Evolutionary conservation across 148 eudicot genomes (phyloP).

Genomic region (Drosera capensis): DNA sequence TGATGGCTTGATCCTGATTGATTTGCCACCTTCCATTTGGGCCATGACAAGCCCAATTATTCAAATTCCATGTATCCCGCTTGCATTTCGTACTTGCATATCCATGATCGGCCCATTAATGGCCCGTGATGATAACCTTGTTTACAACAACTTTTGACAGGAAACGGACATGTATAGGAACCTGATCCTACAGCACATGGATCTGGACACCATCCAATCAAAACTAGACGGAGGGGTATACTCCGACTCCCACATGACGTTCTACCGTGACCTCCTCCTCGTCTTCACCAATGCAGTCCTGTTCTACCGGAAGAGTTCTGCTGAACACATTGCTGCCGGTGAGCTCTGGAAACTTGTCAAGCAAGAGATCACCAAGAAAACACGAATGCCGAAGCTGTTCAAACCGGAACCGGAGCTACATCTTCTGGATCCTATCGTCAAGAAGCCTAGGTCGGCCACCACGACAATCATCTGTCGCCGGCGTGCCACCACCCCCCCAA

Average conservation of each 20-base stretch:
- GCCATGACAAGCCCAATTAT: too few species aligned
- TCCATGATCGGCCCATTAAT: too few species aligned
- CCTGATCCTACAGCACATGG: slow-evolving; percentile 34
- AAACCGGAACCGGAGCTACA: slow-evolving; percentile 15
- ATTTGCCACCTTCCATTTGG: too few species aligned
- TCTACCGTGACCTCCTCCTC: slow-evolving; percentile 41
- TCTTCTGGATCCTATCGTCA: slow-evolving; percentile 12
- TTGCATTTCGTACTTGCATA: too few species aligned
- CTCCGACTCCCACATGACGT: slow-evolving; percentile 15
- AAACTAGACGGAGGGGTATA: slow-evolving; percentile 26
- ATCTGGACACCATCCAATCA: slow-evolving; percentile 24
- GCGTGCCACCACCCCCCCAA: slow-evolving; percentile 8
- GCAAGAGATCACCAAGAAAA: slow-evolving; percentile 11
- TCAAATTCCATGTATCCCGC: too few species aligned
- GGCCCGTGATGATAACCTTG: too few species aligned
- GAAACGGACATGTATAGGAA: slow-evolving; percentile 28
- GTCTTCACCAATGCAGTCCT: slow-evolving; percentile 34
- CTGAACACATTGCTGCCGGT: slow-evolving; percentile 23
- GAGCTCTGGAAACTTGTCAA: slow-evolving; percentile 22
- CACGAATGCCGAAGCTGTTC: slow-evolving; percentile 1
- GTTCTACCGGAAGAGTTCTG: slow-evolving; percentile 29
- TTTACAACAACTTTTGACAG: too few species aligned
- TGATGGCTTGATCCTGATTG: too few species aligned
- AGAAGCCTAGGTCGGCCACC: slow-evolving; percentile 18
- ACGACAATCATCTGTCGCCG: slow-evolving; percentile 28